These are phyloP conservation scores for Priceomyces melissophilus DNA, from an alignment of 805 yeast genomes.

Conservation along the genomic window DNA sequence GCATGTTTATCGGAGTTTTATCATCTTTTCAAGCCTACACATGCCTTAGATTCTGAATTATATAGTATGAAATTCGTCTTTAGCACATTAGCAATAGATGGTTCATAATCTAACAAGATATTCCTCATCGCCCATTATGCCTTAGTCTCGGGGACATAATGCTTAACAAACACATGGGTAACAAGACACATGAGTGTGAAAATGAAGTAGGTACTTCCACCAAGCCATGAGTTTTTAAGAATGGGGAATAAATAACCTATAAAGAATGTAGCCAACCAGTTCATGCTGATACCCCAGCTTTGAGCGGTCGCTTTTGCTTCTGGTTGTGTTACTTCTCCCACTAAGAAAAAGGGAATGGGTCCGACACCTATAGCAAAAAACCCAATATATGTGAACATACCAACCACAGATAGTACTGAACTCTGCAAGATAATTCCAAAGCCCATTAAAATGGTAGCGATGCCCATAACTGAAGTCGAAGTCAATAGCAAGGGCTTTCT, in stretches of 20 bases:
- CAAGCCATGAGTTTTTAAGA: constrained; percentile 52
- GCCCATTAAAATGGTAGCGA: constrained; percentile 61
- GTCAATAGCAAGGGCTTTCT: constrained; percentile 65
- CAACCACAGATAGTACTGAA: constrained; percentile 51
- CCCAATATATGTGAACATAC: constrained; percentile 71
- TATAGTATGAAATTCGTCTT: too few relatives aligned
- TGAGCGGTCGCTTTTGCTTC: constrained; percentile 85
- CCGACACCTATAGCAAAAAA: constrained; percentile 92
- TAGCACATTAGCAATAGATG: too few relatives aligned
- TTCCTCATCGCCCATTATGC: constrained; percentile 55
- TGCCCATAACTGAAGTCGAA: constrained; percentile 68
- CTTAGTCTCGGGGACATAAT: constrained; percentile 70
- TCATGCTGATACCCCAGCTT: constrained; percentile 85
- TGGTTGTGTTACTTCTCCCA: constrained; percentile 83
- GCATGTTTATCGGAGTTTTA: too few relatives aligned
- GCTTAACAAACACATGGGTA: constrained; percentile 46
- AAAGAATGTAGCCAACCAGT: constrained; percentile 86
- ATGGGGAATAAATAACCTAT: constrained; percentile 82
- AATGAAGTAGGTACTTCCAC: constrained; percentile 73
- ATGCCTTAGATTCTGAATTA: too few relatives aligned
- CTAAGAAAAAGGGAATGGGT: constrained; percentile 88
- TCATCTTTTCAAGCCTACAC: too few relatives aligned
- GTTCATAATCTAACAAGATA: too few relatives aligned
- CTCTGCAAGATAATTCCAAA: constrained; percentile 53
- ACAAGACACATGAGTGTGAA: constrained; percentile 59